These are phyloP conservation scores for Pythium phragmitis DNA, from an alignment of 352 stramenopile species.

Conservation along the genomic window DNA sequence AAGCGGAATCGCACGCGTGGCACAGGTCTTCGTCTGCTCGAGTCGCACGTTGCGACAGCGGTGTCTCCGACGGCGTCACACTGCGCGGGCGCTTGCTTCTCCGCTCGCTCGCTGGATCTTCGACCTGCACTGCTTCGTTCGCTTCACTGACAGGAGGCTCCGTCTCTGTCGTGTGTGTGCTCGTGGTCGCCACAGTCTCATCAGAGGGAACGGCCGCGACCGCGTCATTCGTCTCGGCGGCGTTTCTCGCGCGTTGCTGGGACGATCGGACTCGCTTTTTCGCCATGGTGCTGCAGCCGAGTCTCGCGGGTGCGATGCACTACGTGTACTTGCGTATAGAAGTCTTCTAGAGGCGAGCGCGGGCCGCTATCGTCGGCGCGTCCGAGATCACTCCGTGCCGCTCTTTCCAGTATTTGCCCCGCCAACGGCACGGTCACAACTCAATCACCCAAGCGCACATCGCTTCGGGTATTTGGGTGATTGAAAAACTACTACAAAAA, in stretches of 20 bases:
- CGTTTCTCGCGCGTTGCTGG: constrained; percentile 8
- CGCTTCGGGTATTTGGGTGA: neutral
- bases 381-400: neutral
- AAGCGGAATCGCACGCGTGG: neutral
- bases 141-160: neutral
- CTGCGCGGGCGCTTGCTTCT: constrained; percentile 18
- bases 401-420: constrained; percentile 5
- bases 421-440: neutral
- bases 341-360: neutral
- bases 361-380: neutral
- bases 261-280: constrained; percentile 5
- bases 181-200: neutral
- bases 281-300: neutral
- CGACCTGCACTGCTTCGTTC: neutral
- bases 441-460: constrained; percentile 1
- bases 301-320: neutral
- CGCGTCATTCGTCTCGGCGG: constrained; percentile 4
- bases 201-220: neutral
- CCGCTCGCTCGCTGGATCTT: neutral
- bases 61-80: constrained; percentile 6
- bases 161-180: neutral
- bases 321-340: neutral
- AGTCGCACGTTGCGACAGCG: neutral
- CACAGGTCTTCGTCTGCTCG: neutral
- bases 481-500: neutral